Percentiles rank a stretch among this genome's conserved stretches.
These are phyloP conservation scores for Fereydounia khargensis DNA, from an alignment of 1,284 basidiomycete species.

Conservation along the genomic window DNA sequence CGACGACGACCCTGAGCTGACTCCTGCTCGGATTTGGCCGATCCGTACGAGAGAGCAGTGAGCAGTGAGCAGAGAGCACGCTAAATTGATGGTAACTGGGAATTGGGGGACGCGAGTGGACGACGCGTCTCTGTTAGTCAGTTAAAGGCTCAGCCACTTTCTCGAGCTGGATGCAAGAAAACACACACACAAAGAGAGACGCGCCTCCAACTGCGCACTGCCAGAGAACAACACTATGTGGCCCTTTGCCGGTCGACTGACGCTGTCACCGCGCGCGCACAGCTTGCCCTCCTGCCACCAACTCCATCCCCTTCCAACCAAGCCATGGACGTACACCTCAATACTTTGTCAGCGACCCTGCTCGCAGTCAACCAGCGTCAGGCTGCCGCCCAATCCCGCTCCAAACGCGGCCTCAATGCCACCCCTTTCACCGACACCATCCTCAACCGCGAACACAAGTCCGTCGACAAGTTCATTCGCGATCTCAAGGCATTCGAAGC, in stretches of 20 bases:
- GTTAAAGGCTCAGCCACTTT: no score
- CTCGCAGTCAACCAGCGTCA: slow-evolving; percentile 35
- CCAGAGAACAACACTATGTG: no score
- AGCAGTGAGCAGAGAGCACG: no score
- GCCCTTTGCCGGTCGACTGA: no score
- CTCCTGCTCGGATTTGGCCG: no score
- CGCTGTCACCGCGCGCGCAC: background rate
- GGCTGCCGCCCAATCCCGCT: slow-evolving; percentile 20
- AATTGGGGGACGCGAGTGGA: no score
- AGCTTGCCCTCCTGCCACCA: no score
- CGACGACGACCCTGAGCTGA: no score
- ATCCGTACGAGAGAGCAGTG: no score
- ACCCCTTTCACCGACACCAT: slow-evolving; percentile 49
- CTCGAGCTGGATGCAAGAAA: no score
- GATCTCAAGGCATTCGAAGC: slow-evolving; percentile 51
- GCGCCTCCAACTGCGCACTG: background rate
- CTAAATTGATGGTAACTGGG: no score
- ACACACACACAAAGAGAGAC: background rate
- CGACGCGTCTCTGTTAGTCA: no score
- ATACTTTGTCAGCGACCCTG: slow-evolving; percentile 44
- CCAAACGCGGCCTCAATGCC: slow-evolving; percentile 16
- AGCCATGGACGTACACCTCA: slow-evolving; percentile 46
- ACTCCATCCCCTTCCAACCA: background rate
- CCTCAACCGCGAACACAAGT: slow-evolving; percentile 39
- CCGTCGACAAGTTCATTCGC: slow-evolving; percentile 50